Base-by-base conservation (phyloP, 75 land plant genomes). In the Sequoiadendron giganteum region DNA sequence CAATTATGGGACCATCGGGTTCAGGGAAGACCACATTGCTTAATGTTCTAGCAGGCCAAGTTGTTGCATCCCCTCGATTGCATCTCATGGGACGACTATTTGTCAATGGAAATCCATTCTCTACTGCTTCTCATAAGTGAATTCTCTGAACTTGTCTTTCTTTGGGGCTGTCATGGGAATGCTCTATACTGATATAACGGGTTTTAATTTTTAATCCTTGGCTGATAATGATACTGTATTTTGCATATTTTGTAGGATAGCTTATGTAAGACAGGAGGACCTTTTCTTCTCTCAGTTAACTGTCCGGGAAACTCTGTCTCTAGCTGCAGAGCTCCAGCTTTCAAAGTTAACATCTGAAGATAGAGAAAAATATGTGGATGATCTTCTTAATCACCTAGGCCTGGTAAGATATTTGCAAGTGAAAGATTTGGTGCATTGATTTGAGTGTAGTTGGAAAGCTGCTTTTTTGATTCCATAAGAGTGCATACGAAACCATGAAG, bases 1-100 rank as follows among this genome's bases (percentile, higher is more conserved):
- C 99, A 19, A 97, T 98, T 55, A 98, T 98, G 99, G 99, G 99
- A 3, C 99, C 99, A 36, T 98, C 99, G 1, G 99, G 99, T 7
- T 95, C 99, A 19, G 99, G 99, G 47, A 98, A 98, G 90, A 98
- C 99, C 2, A 97, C 99, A 0, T 86, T 98, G 83, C 93, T 98
- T 32, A 98, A 98, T 93, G 95, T 98, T 49, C 88, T 98, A 49
- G 97, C 99, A 7, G 99, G 99, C 34, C 99, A 98, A 92, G 90
- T 96, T 25, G 86, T 89, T 36, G 95, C 96, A 40, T 96, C 99
- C 0, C 92, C 96, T 1, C 91, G 94, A 42, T 65, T 98, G 70
- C 92, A 84, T 54, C 90, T 98, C 58, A 92, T 95, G 15, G 99
- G 99, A 3, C 89, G 77, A 73, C 83, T 98, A 86, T 91, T 92